A percentile compares a stretch with the other conserved stretches of the same genome.
Evolutionary conservation across 371 early-diverging fungal species (phyloP).

Genomic region (Nematocida ironsii): DNA sequence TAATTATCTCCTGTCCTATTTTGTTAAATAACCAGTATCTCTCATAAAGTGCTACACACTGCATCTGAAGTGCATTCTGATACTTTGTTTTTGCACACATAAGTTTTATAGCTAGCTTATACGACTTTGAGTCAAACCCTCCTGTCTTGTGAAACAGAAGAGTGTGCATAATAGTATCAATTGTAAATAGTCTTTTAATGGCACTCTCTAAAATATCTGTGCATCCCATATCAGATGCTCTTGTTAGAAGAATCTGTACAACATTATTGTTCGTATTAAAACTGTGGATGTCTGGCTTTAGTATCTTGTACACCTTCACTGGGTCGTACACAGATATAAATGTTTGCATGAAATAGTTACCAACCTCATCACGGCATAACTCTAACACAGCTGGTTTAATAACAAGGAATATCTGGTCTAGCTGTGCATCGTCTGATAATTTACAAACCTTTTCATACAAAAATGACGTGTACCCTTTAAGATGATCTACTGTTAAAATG

Average conservation of each 20-base stretch:
- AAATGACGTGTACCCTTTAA: constrained; percentile 43
- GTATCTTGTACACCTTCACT: constrained; percentile 26
- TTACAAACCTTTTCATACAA: constrained; percentile 63
- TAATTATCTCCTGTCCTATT: constrained; percentile 41
- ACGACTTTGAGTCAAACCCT: constrained; percentile 53
- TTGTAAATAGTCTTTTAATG: constrained; percentile 3
- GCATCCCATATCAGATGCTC: not conserved
- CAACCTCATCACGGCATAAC: constrained; percentile 49
- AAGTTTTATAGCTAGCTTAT: constrained; percentile 32
- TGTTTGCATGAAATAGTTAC: constrained; percentile 61
- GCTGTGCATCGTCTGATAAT: constrained; percentile 32
- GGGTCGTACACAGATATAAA: constrained; percentile 48
- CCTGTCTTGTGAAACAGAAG: constrained; percentile 38
- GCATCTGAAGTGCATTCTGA: constrained; percentile 25
- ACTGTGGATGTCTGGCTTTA: not conserved
- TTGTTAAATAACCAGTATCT: constrained; percentile 51
- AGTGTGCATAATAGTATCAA: constrained; percentile 27
- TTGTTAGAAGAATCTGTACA: not conserved
- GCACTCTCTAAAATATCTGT: constrained; percentile 15
- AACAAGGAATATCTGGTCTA: constrained; percentile 46
- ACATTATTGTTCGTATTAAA: constrained; percentile 59
- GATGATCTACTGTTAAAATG: constrained; percentile 3
- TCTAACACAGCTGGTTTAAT: constrained; percentile 49
- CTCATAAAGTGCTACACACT: constrained; percentile 44
- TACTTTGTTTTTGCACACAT: constrained; percentile 30